These are phyloP conservation scores for Zopfia rhizophila DNA, from an alignment of 2,329 filamentous ascomycete species.

Conservation along the genomic window DNA sequence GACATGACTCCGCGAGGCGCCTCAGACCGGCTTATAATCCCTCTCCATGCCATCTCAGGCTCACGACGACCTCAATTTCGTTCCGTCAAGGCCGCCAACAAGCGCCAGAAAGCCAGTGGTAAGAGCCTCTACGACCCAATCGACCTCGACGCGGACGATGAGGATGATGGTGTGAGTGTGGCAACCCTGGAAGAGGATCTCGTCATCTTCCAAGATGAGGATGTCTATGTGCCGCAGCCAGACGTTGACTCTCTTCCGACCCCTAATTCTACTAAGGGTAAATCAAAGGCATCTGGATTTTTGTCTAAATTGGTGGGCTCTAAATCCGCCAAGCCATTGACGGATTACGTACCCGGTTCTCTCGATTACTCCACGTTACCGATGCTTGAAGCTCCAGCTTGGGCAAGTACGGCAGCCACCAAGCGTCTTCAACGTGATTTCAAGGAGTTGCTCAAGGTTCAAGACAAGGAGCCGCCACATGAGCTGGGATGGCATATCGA, in stretches of 20 bases:
- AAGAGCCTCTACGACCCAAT: conserved; percentile 49
- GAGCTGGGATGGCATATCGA: conserved; percentile 88
- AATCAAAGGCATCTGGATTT: conserved; percentile 35
- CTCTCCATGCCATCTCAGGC: conserved; percentile 61
- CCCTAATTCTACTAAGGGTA: conserved; percentile 36
- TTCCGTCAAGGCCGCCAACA: conserved; percentile 23
- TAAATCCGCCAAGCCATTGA: conserved; percentile 48
- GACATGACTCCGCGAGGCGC: conserved; percentile 55
- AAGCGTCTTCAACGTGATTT: conserved; percentile 73
- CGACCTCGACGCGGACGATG: conserved; percentile 44
- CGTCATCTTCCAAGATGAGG: conserved; percentile 44
- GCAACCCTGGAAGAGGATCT: conserved; percentile 62
- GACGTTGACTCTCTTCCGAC: conserved; percentile 31
- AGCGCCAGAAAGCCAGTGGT: conserved; percentile 42
- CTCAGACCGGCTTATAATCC: conserved; percentile 58
- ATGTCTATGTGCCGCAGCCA: conserved; percentile 17
- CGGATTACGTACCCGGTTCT: conserved; percentile 74
- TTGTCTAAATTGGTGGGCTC: conserved; percentile 36
- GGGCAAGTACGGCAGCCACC: conserved; percentile 71
- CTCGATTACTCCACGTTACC: conserved; percentile 72
- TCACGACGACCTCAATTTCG: conserved; percentile 50
- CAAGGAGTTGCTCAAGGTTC: conserved; percentile 69
- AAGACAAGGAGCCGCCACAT: conserved; percentile 68
- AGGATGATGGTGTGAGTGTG: conserved; percentile 58
- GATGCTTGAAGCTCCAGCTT: conserved; percentile 71